phyloP scores from a whole-genome alignment of 1,284 basidiomycete genomes.

The Trichosporon sp. region DNA sequence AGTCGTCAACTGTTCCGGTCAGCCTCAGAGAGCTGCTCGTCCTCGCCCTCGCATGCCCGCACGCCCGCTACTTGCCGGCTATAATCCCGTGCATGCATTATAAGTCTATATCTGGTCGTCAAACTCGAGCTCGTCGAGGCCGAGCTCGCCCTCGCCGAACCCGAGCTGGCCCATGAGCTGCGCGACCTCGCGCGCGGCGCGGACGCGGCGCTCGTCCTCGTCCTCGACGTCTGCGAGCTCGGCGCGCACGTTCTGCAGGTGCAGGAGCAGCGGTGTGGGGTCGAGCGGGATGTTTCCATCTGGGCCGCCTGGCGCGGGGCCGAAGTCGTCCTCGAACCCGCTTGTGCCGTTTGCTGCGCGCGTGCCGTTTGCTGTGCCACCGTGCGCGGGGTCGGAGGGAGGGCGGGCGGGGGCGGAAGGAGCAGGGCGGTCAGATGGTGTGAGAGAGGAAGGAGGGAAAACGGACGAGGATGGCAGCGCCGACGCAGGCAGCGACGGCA shows the following conservation, averaged over 20 bases:
- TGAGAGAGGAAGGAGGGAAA: background rate
- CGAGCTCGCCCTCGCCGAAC: conserved; percentile 24
- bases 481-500: background rate
- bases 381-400: background rate
- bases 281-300: conserved; percentile 25
- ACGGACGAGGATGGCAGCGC: background rate
- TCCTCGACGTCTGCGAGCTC: conserved; percentile 36
- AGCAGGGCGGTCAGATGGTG: background rate
- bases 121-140: conserved; percentile 22
- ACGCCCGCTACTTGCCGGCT: too few species aligned
- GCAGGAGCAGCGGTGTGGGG: conserved; percentile 41
- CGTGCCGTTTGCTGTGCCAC: background rate
- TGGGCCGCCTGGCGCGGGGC: conserved; percentile 9
- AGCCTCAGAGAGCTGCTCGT: too few species aligned
- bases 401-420: background rate
- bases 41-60: too few species aligned
- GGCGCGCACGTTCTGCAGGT: conserved; percentile 38
- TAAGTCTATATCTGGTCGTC: conserved; percentile 5
- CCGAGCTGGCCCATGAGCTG: conserved; percentile 34
- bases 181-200: conserved; percentile 41
- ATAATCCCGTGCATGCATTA: background rate
- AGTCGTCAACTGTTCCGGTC: too few species aligned
- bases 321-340: conserved; percentile 40
- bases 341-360: background rate
- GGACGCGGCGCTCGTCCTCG: conserved; percentile 38